Evolutionary conservation across 108 stramenopile genomes (phyloP), one percentile per base, ranked within the genome.

Genomic region (Discostella stelligeroides): DNA sequence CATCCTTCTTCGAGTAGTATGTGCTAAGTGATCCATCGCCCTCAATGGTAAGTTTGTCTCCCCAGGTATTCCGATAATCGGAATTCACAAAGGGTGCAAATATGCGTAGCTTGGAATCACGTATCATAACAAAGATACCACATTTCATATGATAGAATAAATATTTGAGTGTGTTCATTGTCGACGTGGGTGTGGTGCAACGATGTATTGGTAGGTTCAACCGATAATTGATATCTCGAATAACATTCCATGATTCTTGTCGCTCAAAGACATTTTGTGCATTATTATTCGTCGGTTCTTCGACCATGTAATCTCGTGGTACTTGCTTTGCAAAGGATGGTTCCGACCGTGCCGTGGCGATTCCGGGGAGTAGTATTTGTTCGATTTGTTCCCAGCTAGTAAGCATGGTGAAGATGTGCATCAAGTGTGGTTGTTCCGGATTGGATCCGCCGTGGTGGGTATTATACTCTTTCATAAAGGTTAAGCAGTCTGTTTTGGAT

Each of bases 91-190:
- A 94, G 5, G 98, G 97, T 27, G 87, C 91, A 70, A 99, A 99
- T 25, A 99, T 95, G 10, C 88, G 79, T 10, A 99, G 68, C 72
- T 92, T 74, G 38, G 84, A 85, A 70, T 96, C 73, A 18, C 94
- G 92, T 37, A 99, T 95, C 92, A 94, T 90, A 53, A 98, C 97
- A 72, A 89, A 97, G 49, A 99, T 98, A 24, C 99, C 99, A 73
- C 98, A 98, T 66, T 97, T 97, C 99, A 98, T 98, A 83, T 99
- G 99, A 83, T 90, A 81, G 66, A 97, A 99, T 25, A 98, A 88
- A 81, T 99, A 99, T 62, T 87, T 86, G 55, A 99, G 85, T 0
- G 97, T 96, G 79, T 92, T 95, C 24, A 82, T 62, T 2, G 89
- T 89, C 4, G 83, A 84, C 23, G 40, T 72, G 10, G 91, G 88